Evolutionary conservation across 441 rosid species (phyloP), one percentile per base, ranked within the genome.

Genomic region (Raphanus hybrid): DNA sequence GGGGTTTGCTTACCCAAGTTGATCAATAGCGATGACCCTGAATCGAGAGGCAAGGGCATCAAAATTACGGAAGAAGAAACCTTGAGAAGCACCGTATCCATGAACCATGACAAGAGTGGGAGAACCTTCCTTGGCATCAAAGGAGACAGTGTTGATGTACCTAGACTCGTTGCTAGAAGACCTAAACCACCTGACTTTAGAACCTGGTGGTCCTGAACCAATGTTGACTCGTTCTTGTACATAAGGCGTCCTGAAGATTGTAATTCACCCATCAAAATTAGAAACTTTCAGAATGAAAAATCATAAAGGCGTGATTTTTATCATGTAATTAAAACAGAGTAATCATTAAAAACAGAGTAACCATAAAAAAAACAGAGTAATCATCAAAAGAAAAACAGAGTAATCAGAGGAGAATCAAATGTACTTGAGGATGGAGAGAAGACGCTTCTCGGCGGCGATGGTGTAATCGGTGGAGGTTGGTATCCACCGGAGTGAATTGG

Each of bases 61-160:
- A n/a, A 91, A 96, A 71, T 96, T 96, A 67, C 93, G 87, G 67
- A 93, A 96, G 85, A 96, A 96, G 77, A 96, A 93, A 4, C 98
- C 99, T 75, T 91, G 98, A 64, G 99, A 94, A 72, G 97, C 98
- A 72, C 57, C 99, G 69, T 96, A 96, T 8, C 99, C 99, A 80
- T 96, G 99, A 70, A 96, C 89, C 99, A 96, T 92, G 0, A 96
- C 97, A 11, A 96, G 97, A 0, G 97, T 91, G 0, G 99, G 99
- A 62, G 96, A 60, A 14, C 77, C 91, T 64, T 90, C 96, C 75
- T 85, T 92, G 76, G 92, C 87, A 54, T 92, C 95, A 67, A 96
- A 96, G 1, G 93, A 84, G 64, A 92, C 89, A 6, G 97, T 92
- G 78, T 96, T 94, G 73, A 96, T 92, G 55, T 87, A 89, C 67